phyloP scores from a whole-genome alignment of 192 early-diverging fungal genomes.

The Linnemannia zychae region DNA sequence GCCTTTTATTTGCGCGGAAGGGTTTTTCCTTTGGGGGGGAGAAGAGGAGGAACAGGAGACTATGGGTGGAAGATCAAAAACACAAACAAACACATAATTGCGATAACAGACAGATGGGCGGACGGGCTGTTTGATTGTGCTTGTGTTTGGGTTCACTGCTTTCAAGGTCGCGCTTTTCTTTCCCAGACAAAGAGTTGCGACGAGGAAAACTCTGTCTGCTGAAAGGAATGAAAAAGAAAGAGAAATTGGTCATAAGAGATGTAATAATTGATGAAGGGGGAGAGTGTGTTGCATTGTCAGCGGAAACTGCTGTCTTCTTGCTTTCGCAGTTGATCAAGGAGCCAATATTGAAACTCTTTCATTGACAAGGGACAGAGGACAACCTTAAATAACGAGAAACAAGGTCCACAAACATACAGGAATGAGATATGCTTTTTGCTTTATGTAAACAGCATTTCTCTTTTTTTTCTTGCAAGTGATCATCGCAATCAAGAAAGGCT shows the following conservation, averaged over 20 bases:
- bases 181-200: too few relatives aligned
- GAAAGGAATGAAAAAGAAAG: too few relatives aligned
- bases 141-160: background rate
- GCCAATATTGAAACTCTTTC: background rate
- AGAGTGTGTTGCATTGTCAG: too few relatives aligned
- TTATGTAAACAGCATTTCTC: background rate
- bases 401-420: background rate
- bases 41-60: background rate
- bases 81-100: background rate
- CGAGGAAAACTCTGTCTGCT: too few relatives aligned
- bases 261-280: too few relatives aligned
- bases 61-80: background rate
- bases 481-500: background rate
- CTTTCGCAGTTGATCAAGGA: background rate
- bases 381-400: background rate
- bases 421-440: background rate
- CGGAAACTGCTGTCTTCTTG: too few relatives aligned
- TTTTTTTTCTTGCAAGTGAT: too few relatives aligned
- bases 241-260: too few relatives aligned
- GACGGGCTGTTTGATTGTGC: background rate
- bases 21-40: background rate
- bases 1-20: background rate
- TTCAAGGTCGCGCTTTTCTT: too few relatives aligned
- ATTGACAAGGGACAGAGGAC: background rate
- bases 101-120: background rate